Evolutionary conservation across 2,329 filamentous ascomycete species (phyloP), one percentile per base, ranked within the genome.

Genomic region (Diatrype stigma): DNA sequence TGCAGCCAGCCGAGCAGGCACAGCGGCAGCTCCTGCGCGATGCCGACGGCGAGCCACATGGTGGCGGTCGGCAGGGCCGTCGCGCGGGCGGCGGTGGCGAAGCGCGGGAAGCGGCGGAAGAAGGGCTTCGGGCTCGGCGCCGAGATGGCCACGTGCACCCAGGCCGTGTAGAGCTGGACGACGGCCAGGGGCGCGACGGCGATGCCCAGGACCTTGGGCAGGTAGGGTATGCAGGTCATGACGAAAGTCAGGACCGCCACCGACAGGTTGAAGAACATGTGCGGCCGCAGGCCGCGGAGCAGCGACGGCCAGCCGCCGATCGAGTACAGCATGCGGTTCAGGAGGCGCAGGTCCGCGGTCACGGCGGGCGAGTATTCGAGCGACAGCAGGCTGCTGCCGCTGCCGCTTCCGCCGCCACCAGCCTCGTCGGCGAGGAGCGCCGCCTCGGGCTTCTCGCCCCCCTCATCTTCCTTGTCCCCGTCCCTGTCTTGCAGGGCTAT

Each of bases 131-230:
- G 62, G 48, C 79, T 84, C 2, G 83, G 81, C 51, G 82, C 76
- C 1, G 88, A 84, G 62, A 96, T 89, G 64, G 94, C 81, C 61
- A 87, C 84, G 68, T 95, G 90, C 3, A 90, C 87, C 90, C 91
- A 96, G 47, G 81, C 79, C 58, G 90, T 79, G 65, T 81, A 78
- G 53, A 92, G 67, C 62, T 86, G 86, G 42, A 86, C 78, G 45
- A 87, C 73, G 23, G 80, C 66, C 35, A 92, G 69, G 45, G 79
- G 74, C 21, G 81, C 74, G 45, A 86, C 51, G 47, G 84, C 73
- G 51, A 77, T 74, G 47, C 73, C 72, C 49, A 87, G 17, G 21
- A 60, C 70, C 64, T 55, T 72, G 58, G 54, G 70, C 26, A 80
- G 62, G 40, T 71, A 49, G 38, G 62, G 32, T 37, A 56, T 56